Evolutionary conservation across 2,329 filamentous ascomycete genomes (phyloP), one percentile per base, ranked within the genome.

Genomic region (Tolypocladium album): DNA sequence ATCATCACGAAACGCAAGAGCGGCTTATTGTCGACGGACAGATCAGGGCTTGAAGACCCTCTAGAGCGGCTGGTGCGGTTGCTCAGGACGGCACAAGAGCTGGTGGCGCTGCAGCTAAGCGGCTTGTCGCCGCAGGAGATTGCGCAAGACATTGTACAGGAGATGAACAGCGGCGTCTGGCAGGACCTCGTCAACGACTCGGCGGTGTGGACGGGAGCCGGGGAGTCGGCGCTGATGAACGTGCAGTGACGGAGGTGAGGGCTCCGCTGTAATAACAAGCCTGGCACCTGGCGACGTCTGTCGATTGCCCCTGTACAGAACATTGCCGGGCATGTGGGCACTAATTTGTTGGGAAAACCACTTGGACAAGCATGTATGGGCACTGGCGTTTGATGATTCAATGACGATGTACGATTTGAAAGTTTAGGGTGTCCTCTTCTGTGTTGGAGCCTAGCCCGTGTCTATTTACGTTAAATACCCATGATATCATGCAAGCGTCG

Each of bases 61-160:
- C 65, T 74, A 34, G 70, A 69, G 58, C 65, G 70, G 42, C 64
- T 75, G 36, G 59, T 70, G 24, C 64, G 67, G n/a, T 65, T 74
- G 52, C 65, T 74, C 9, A 67, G 64, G 60, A 68, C 66, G 38
- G 67, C 70, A 15, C 66, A 67, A 42, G 70, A 71, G 31, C 60
- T 73, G 27, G 68, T 73, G 11, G 67, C 65, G 55, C 63, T 71
- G 56, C 71, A 73, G 61, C 62, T 71, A n/a, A 60, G 42, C 13
- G 63, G 64, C 24, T 57, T 65, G 13, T 66, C 70, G 39, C 60
- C 67, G 13, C 61, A 69, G 38, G 63, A 64, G 17, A 62, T 67
- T 59, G 60, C 58, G 22, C 45, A 55, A 2, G 65, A 65, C 15
- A 63, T 64, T 36, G 65, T 60, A 5, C 61, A 62, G 4, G 63